Evolutionary conservation across 768 basidiomycete species (phyloP).

Genomic region (Trametopsis cervina): DNA sequence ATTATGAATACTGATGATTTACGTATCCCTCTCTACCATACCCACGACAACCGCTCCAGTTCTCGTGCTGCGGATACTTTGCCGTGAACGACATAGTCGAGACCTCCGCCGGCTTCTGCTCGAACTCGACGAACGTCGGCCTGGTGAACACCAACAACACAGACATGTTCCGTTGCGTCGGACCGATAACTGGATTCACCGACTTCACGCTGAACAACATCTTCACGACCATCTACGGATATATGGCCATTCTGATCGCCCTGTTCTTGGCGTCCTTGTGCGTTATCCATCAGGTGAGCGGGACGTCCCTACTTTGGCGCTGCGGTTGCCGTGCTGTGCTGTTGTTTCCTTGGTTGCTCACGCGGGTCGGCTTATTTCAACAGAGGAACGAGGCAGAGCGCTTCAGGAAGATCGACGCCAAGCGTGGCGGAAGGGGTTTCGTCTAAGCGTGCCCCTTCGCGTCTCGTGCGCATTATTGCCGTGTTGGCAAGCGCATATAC

Average conservation of each 20-base stretch:
- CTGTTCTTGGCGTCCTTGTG: slow-evolving; percentile 79
- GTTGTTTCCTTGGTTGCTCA: not conserved
- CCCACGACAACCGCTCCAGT: slow-evolving; percentile 32
- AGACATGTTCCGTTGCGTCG: slow-evolving; percentile 51
- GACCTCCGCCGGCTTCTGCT: slow-evolving; percentile 59
- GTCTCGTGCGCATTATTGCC: not conserved
- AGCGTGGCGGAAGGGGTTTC: slow-evolving; percentile 82
- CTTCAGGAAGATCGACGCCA: slow-evolving; percentile 85
- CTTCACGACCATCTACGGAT: slow-evolving; percentile 88
- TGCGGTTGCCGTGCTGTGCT: not conserved
- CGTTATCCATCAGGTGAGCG: slow-evolving; percentile 80
- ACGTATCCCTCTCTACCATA: slow-evolving; percentile 1
- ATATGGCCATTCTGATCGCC: slow-evolving; percentile 69
- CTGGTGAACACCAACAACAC: slow-evolving; percentile 36
- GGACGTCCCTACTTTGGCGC: not conserved
- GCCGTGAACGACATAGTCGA: slow-evolving; percentile 43
- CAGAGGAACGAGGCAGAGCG: slow-evolving; percentile 77
- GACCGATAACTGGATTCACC: slow-evolving; percentile 57
- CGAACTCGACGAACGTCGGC: slow-evolving; percentile 27
- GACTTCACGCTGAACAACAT: slow-evolving; percentile 72
- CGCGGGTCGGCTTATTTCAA: slow-evolving; percentile 6
- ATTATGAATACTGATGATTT: not conserved
- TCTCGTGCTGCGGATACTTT: slow-evolving; percentile 84
- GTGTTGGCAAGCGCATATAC: not conserved
- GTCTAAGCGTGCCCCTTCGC: slow-evolving; percentile 42